Base-by-base conservation (phyloP, 352 stramenopile genomes). In the Phytophthora sojae region DNA sequence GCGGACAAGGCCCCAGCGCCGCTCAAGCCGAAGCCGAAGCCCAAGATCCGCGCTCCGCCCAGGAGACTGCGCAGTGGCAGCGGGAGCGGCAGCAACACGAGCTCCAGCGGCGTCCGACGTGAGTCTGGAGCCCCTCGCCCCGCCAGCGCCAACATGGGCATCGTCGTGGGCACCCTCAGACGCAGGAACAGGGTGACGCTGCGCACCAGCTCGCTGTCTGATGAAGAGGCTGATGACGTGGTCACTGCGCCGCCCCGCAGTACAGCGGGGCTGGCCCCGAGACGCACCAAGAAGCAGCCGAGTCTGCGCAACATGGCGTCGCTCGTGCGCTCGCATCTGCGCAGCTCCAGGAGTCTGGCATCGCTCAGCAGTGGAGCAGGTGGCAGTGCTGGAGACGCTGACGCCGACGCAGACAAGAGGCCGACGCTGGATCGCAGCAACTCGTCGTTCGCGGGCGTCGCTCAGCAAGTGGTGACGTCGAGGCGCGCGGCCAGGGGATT, bases 401-500 rank as follows among this genome's bases (percentile, higher is more conserved):
- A 64, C 3, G n/a, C 35, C 21, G 50, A 54, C 4, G 32, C 37
- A 25, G 44, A 74, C 25, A 45, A 42, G 21, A 67, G 21, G 47
- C 50, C 57, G 32, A 14, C 3, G 12, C 64, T 73, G 11, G 67
- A 76, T 23, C 70, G 67, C n/a, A 80, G 73, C 54, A 77, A 80
- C 60, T 80, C 69, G 69, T 86, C 83, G 19, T 95, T 95, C 70
- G 89, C 89, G 11, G 84, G 83, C 12, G 80, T 96, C 0, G 89
- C 89, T 51, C 81, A 92, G 11, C 83, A 94, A 54, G 74, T 96
- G 15, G 87, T 96, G 64, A 84, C 81, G 25, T 80, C 88, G 2
- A 77, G 86, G 73, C 88, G 89, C 15, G 89, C 88, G 4, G 87
- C 86, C 0, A 83, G 75, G 32, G 86, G 86, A 1, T 94, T 96